Evolutionary conservation across 352 stramenopile species (phyloP).

Genomic region (Globisporangium heterothallicum): DNA sequence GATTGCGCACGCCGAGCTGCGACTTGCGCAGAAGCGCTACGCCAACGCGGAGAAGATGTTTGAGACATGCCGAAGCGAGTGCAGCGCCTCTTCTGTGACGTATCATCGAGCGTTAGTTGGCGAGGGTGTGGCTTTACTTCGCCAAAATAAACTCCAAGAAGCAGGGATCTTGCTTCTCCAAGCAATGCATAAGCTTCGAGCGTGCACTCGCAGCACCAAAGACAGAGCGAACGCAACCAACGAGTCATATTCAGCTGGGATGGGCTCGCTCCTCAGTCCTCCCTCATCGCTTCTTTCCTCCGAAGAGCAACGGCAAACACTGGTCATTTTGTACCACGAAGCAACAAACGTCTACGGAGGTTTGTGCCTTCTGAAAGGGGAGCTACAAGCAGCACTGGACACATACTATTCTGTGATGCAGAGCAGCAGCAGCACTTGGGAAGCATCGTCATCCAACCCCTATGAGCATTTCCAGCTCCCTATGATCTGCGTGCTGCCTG

Average conservation of each 20-base stretch:
- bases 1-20: constrained; percentile 40
- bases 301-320: constrained; percentile 9
- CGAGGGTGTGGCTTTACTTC: constrained; percentile 32
- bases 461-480: constrained; percentile 26
- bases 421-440: neutral
- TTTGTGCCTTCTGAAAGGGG: constrained; percentile 43
- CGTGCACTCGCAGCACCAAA: constrained; percentile 13
- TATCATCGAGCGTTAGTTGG: constrained; percentile 45
- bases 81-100: constrained; percentile 18
- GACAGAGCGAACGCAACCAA: neutral
- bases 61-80: constrained; percentile 26
- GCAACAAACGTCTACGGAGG: constrained; percentile 41
- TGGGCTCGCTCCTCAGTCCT: neutral
- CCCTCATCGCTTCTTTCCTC: neutral
- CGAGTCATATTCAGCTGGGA: neutral
- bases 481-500: constrained; percentile 36
- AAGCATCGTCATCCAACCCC: neutral
- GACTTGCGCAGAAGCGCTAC: constrained; percentile 38
- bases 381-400: constrained; percentile 43
- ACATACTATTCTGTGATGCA: constrained; percentile 34
- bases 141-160: constrained; percentile 38
- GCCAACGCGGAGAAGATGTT: constrained; percentile 27
- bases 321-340: constrained; percentile 31
- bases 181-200: constrained; percentile 29
- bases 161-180: constrained; percentile 31